A percentile compares a stretch with the other conserved stretches of the same genome.
phyloP scores from a whole-genome alignment of 192 early-diverging fungal species.

The Umbelopsis sp. region DNA sequence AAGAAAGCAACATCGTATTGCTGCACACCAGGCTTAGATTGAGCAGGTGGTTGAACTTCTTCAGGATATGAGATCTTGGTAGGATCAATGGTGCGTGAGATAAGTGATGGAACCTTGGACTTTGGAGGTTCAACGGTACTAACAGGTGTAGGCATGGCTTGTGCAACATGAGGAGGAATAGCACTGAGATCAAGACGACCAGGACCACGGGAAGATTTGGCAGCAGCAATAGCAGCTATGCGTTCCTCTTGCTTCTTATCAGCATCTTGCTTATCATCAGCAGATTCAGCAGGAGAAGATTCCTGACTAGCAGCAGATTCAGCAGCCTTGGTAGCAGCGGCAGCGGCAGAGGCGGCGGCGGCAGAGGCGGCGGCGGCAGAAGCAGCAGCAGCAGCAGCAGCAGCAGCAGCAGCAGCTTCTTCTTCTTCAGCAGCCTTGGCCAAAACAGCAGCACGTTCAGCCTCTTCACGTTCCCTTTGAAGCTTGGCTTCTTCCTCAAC shows the following conservation, averaged over 20 bases:
- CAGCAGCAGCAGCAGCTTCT: not conserved
- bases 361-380: not conserved
- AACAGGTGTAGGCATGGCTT: constrained; percentile 43
- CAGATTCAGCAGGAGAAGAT: not conserved
- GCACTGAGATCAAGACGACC: constrained; percentile 33
- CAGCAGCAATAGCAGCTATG: constrained; percentile 30
- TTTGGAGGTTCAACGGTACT: constrained; percentile 44
- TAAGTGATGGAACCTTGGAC: constrained; percentile 40
- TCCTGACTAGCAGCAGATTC: not conserved
- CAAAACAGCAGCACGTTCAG: not conserved
- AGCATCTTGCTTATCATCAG: constrained; percentile 10
- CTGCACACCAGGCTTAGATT: constrained; percentile 58
- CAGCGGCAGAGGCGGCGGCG: not conserved
- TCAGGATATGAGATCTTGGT: constrained; percentile 46
- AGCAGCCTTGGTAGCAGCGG: not conserved
- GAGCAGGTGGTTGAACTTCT: constrained; percentile 35
- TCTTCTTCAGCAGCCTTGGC: constrained; percentile 5
- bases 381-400: constrained; percentile 6
- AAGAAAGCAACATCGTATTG: constrained; percentile 77
- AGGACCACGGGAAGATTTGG: constrained; percentile 30
- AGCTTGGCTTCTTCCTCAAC: constrained; percentile 24
- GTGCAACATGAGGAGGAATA: constrained; percentile 41
- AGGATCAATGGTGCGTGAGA: constrained; percentile 46
- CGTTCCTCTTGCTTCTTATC: constrained; percentile 26
- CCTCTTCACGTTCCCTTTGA: not conserved